Conservation (phyloP, 257 asterid species). For the Nicotiana otophora region DNA sequence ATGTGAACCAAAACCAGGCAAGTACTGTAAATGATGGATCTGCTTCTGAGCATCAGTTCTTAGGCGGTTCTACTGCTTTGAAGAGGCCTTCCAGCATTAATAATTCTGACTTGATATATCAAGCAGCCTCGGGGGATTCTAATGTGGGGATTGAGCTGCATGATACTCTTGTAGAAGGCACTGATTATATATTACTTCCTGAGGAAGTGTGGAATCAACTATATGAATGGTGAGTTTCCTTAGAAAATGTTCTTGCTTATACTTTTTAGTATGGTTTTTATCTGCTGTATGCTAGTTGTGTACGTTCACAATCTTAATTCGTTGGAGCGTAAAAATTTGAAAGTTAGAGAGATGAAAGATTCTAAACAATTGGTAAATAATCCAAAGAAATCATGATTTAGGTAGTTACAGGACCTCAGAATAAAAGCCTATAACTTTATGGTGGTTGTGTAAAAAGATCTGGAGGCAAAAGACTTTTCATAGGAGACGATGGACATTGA, state of each 20-base stretch:
- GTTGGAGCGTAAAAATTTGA: not conserved
- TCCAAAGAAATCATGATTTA: not conserved
- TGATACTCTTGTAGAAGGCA: slow-evolving; percentile 95
- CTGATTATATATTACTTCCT: slow-evolving; percentile 93
- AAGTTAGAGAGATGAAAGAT: not conserved
- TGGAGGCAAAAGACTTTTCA: not conserved
- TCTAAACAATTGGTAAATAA: not conserved
- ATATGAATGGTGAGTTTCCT: slow-evolving; percentile 48
- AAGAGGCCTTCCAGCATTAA: slow-evolving; percentile 76
- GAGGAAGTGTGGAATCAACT: slow-evolving; percentile 81
- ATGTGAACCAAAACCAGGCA: slow-evolving; percentile 67
- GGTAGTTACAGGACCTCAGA: not conserved
- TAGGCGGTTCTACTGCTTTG: slow-evolving; percentile 37
- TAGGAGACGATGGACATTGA: not conserved
- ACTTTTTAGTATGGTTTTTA: not conserved
- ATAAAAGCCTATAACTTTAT: not conserved
- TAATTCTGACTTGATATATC: slow-evolving; percentile 77
- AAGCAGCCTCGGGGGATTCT: slow-evolving; percentile 51
- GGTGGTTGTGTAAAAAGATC: not conserved
- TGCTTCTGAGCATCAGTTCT: slow-evolving; percentile 54
- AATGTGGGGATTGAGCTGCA: slow-evolving; percentile 65
- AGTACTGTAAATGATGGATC: slow-evolving; percentile 50
- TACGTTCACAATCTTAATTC: not conserved
- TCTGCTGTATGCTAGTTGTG: not conserved
- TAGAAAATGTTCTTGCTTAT: slow-evolving; percentile 3